Evolutionary conservation across 768 basidiomycete genomes (phyloP).

Genomic region (Neoboletus brunneissimus): DNA sequence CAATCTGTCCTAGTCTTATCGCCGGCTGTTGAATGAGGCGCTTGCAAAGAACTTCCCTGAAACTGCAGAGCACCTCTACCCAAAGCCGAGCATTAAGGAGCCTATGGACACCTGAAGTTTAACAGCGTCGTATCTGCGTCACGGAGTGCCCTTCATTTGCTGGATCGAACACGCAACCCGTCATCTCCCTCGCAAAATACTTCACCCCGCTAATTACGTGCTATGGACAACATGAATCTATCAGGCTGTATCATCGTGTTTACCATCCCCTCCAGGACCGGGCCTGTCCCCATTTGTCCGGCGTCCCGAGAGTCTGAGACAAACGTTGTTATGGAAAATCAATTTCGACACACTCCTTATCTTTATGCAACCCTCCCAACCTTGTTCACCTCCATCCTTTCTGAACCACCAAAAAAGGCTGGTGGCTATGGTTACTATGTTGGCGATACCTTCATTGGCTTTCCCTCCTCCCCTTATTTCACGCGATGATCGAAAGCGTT

Average conservation of each 20-base stretch:
- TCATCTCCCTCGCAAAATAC: background rate
- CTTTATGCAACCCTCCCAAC: constrained; percentile 15
- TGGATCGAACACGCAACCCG: background rate
- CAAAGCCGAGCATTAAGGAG: constrained; percentile 9
- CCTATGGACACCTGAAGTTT: constrained; percentile 9
- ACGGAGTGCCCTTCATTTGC: background rate
- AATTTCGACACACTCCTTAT: constrained; percentile 19
- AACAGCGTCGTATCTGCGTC: background rate
- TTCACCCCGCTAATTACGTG: constrained; percentile 6
- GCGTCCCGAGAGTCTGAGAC: background rate
- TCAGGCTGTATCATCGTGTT: background rate
- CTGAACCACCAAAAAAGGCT: constrained; percentile 18
- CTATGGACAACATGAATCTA: background rate
- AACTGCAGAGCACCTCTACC: constrained; percentile 26
- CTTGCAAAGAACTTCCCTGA: constrained; percentile 72
- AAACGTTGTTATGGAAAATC: constrained; percentile 14
- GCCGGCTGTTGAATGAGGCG: constrained; percentile 63
- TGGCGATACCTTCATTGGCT: constrained; percentile 8
- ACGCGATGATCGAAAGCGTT: constrained; percentile 25
- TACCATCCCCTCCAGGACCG: constrained; percentile 2
- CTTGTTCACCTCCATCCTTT: constrained; percentile 15
- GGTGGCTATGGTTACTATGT: constrained; percentile 16
- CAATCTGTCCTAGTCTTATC: constrained; percentile 55
- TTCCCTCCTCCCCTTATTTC: constrained; percentile 15
- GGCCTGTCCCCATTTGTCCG: constrained; percentile 1